A percentile compares a stretch with the other conserved stretches of the same genome.
Evolutionary conservation across 1,284 basidiomycete species (phyloP).

Genomic region (Austroboletus novae-zelandiae): DNA sequence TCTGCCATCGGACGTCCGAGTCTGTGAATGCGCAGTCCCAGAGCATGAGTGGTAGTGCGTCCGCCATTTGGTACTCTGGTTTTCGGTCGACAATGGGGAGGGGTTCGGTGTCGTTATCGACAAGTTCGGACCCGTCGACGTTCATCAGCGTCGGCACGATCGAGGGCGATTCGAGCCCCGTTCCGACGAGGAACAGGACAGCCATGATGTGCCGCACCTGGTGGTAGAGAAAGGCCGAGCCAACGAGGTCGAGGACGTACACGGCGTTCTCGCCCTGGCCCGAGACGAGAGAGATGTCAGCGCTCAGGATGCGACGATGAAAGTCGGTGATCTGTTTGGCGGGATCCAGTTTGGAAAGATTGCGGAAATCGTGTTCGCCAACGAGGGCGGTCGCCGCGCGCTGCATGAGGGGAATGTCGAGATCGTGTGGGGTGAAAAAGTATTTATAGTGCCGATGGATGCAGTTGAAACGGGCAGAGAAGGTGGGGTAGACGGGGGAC

Average conservation of each 20-base stretch:
- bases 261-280: constrained; percentile 33
- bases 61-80: constrained; percentile 92
- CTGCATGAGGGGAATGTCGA: constrained; percentile 78
- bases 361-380: constrained; percentile 95
- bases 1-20: constrained; percentile 73
- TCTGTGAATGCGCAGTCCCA: constrained; percentile 87
- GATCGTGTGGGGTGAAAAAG: constrained; percentile 72
- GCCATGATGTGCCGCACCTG: constrained; percentile 98
- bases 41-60: constrained; percentile 86
- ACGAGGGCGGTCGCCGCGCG: constrained; percentile 70
- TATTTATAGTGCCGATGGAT: constrained; percentile 95
- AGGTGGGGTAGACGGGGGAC: constrained; percentile 82
- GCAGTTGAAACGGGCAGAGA: constrained; percentile 91
- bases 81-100: constrained; percentile 63
- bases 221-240: constrained; percentile 93
- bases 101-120: constrained; percentile 23
- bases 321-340: constrained; percentile 90
- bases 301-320: constrained; percentile 61
- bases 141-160: constrained; percentile 80
- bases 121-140: constrained; percentile 38
- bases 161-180: constrained; percentile 73
- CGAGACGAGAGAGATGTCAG: constrained; percentile 52
- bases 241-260: constrained; percentile 85
- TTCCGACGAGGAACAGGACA: constrained; percentile 85
- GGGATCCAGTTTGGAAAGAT: constrained; percentile 94